A percentile compares a stretch with the other conserved stretches of the same genome.
These are phyloP conservation scores for Yarrowia galli DNA, from an alignment of 1,139 yeast genomes.

Conservation along the genomic window DNA sequence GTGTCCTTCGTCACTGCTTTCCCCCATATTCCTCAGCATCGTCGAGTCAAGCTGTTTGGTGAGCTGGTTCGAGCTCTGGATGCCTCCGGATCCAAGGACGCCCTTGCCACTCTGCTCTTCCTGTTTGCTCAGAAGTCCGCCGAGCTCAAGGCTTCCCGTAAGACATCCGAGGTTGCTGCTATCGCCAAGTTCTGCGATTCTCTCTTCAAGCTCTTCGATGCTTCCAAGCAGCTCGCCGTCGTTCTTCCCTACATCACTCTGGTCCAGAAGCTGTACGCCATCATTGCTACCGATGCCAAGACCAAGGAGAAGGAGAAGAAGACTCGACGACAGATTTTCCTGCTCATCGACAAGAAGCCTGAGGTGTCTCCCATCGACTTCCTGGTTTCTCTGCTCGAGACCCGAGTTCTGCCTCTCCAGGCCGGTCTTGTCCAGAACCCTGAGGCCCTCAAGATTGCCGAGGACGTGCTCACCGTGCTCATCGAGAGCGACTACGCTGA, in stretches of 20 bases:
- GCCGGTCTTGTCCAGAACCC: slow-evolving; percentile 32
- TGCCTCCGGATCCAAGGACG: slow-evolving; percentile 53
- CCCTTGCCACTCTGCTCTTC: slow-evolving; percentile 76
- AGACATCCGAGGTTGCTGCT: slow-evolving; percentile 68
- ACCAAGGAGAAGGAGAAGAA: slow-evolving; percentile 25
- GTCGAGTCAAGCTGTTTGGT: slow-evolving; percentile 84
- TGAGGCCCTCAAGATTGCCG: slow-evolving; percentile 36
- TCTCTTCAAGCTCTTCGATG: slow-evolving; percentile 70
- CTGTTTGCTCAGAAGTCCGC: slow-evolving; percentile 82
- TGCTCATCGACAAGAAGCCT: slow-evolving; percentile 10
- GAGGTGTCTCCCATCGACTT: slow-evolving; percentile 34
- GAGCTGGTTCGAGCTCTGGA: slow-evolving; percentile 81
- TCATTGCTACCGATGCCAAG: slow-evolving; percentile 27
- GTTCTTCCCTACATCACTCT: slow-evolving; percentile 60
- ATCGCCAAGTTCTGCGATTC: slow-evolving; percentile 74
- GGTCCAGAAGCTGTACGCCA: slow-evolving; percentile 43
- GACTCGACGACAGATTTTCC: slow-evolving; percentile 31
- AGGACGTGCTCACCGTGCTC: slow-evolving; percentile 24
- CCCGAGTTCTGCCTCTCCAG: slow-evolving; percentile 29
- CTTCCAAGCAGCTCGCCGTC: slow-evolving; percentile 72
- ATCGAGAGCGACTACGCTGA: slow-evolving; percentile 33
- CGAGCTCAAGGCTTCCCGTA: slow-evolving; percentile 60
- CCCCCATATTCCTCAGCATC: slow-evolving; percentile 94
- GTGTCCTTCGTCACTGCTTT: slow-evolving; percentile 93
- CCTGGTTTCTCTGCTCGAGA: slow-evolving; percentile 19